Evolutionary conservation across 2,329 filamentous ascomycete genomes (phyloP).

Genomic region (Diaporthe sp.): DNA sequence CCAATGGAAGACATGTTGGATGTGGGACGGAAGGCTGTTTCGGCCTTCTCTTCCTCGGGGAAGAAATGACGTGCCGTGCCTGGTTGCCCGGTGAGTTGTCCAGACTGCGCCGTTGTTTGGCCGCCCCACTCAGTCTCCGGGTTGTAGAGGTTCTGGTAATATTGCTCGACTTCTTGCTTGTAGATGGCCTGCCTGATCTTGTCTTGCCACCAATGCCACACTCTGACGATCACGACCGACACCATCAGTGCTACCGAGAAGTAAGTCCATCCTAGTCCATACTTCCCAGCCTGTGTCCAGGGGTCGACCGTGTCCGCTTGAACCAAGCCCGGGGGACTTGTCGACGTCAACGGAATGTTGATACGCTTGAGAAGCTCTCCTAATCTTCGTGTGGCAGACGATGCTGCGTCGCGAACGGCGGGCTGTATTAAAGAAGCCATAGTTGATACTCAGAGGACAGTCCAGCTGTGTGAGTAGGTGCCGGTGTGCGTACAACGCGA

Average conservation of each 20-base stretch:
- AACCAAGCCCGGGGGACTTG: conserved; percentile 71
- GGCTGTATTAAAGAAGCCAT: conserved; percentile 57
- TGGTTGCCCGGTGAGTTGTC: conserved; percentile 45
- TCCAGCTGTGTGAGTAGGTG: conserved; percentile 33
- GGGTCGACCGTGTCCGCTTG: conserved; percentile 79
- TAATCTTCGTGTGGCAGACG: conserved; percentile 50
- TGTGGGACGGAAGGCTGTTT: conserved; percentile 70
- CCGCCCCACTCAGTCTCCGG: conserved; percentile 62
- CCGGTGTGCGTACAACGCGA: conserved; percentile 24
- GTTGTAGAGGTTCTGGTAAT: conserved; percentile 68
- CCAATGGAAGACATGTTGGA: conserved; percentile 82
- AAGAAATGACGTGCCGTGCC: conserved; percentile 78
- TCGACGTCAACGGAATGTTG: conserved; percentile 69
- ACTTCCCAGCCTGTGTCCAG: conserved; percentile 86
- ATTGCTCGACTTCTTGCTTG: conserved; percentile 82
- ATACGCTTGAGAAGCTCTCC: conserved; percentile 66
- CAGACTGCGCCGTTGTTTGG: conserved; percentile 60
- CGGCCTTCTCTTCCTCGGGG: conserved; percentile 71
- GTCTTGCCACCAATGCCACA: conserved; percentile 93
- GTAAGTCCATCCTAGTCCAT: conserved; percentile 89
- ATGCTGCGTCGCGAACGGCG: conserved; percentile 48
- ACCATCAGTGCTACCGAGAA: conserved; percentile 81
- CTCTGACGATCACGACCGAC: conserved; percentile 75
- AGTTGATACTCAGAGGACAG: conserved; percentile 37
- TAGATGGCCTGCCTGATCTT: conserved; percentile 91